Percentiles rank a stretch among this genome's conserved stretches.
Conservation (phyloP, 1,139 yeast genomes). For the Tardiomyces depauwii region DNA sequence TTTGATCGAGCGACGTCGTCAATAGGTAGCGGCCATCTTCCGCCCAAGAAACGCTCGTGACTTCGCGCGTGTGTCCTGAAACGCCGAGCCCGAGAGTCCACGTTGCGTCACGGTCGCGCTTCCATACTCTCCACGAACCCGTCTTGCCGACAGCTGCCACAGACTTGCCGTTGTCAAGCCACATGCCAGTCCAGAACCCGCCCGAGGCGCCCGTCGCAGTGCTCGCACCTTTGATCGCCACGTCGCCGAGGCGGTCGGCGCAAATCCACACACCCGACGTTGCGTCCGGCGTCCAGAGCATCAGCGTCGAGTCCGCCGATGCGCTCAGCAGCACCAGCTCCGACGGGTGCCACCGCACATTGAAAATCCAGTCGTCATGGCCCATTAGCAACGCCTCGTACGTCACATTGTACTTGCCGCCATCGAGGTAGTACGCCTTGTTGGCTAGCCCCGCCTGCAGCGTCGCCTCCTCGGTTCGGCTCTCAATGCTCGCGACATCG, state of each 20-base stretch:
- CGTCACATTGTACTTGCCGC: slow-evolving; percentile 29
- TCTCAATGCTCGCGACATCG: slow-evolving; percentile 21
- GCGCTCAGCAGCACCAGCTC: slow-evolving; percentile 62
- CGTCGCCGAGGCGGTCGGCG: slow-evolving; percentile 71
- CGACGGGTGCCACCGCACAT: slow-evolving; percentile 68
- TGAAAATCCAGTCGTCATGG: slow-evolving; percentile 96
- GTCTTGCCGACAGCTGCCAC: slow-evolving; percentile 81
- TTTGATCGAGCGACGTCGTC: slow-evolving; percentile 83
- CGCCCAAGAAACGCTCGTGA: slow-evolving; percentile 79
- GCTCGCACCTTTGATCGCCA: slow-evolving; percentile 91
- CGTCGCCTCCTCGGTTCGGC: slow-evolving; percentile 7
- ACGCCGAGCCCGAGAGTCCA: slow-evolving; percentile 54
- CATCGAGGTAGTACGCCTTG: slow-evolving; percentile 16
- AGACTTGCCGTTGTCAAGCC: slow-evolving; percentile 45
- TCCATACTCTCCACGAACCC: slow-evolving; percentile 84
- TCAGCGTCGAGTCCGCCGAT: slow-evolving; percentile 87
- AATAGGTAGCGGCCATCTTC: slow-evolving; percentile 51
- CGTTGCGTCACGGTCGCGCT: slow-evolving; percentile 15
- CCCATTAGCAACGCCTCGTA: slow-evolving; percentile 95
- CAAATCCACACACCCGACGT: slow-evolving; percentile 90
- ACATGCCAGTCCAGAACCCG: slow-evolving; percentile 86
- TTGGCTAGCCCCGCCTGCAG: slow-evolving; percentile 13
- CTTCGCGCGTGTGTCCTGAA: slow-evolving; percentile 66
- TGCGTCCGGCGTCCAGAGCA: slow-evolving; percentile 91
- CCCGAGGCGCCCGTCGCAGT: slow-evolving; percentile 98